phyloP scores from a whole-genome alignment of 257 asterid species.

The Ophiorrhiza pumila region DNA sequence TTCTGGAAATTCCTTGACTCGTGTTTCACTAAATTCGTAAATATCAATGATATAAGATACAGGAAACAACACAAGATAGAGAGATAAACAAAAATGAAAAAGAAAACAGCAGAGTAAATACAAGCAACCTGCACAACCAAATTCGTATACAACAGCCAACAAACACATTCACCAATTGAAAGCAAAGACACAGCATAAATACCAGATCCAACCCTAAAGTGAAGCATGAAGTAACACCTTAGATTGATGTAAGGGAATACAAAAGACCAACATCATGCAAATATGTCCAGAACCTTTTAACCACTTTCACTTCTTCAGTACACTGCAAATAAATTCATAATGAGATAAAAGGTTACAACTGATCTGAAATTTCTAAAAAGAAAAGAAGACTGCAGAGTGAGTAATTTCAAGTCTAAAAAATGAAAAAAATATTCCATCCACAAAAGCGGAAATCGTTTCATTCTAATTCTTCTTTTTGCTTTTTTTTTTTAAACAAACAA shows the following conservation, averaged over 20 bases:
- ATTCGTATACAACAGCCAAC: not conserved
- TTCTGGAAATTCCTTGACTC: not conserved
- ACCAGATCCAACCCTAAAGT: slow-evolving; percentile 12
- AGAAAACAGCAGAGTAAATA: not conserved
- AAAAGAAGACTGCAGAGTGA: not conserved
- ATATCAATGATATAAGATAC: not conserved
- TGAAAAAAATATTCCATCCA: not conserved
- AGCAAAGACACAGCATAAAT: not conserved
- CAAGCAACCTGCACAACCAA: not conserved
- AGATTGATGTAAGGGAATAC: slow-evolving; percentile 6
- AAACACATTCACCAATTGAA: slow-evolving; percentile 2
- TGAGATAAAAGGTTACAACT: not conserved
- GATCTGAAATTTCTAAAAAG: not conserved
- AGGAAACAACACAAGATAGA: not conserved
- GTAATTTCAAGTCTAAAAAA: not conserved
- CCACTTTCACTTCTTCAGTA: slow-evolving; percentile 34
- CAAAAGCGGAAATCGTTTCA: not conserved
- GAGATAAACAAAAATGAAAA: not conserved
- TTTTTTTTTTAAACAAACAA: too few species aligned
- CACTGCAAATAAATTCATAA: slow-evolving; percentile 31
- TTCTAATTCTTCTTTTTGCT: too few species aligned
- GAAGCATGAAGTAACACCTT: slow-evolving; percentile 10
- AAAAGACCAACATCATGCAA: slow-evolving; percentile 13
- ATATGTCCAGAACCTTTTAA: slow-evolving; percentile 11
- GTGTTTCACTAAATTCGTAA: not conserved